Evolutionary conservation across 805 yeast genomes (phyloP).

Genomic region (Ogataea paradorogensis): DNA sequence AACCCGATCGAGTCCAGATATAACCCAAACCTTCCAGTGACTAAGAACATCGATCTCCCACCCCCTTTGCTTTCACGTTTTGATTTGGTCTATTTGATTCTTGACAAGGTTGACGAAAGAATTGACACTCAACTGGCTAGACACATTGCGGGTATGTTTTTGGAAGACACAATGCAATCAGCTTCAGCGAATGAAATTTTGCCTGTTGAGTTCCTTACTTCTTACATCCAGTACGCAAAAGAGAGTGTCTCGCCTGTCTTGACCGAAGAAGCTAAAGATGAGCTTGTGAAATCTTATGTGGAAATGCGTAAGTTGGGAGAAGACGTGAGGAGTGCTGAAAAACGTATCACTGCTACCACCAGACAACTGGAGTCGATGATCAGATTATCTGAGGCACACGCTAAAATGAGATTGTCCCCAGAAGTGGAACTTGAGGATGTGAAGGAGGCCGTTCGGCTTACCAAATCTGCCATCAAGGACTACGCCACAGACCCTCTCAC

Average conservation of each 20-base stretch:
- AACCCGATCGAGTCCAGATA: conserved; percentile 96
- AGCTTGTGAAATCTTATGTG: conserved; percentile 83
- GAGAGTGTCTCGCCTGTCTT: conserved; percentile 78
- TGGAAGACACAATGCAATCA: conserved; percentile 79
- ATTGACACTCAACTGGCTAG: conserved; percentile 83
- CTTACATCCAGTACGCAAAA: conserved; percentile 92
- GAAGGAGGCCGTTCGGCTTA: conserved; percentile 87
- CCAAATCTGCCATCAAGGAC: conserved; percentile 91
- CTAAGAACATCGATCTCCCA: conserved; percentile 92
- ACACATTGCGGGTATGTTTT: conserved; percentile 87
- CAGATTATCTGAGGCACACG: conserved; percentile 93
- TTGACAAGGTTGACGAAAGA: conserved; percentile 88
- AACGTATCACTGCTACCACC: conserved; percentile 95
- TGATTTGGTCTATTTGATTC: conserved; percentile 86
- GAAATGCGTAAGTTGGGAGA: conserved; percentile 94
- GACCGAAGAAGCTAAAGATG: conserved; percentile 76
- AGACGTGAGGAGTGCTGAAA: conserved; percentile 79
- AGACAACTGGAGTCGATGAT: conserved; percentile 96
- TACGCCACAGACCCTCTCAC: conserved; percentile 98
- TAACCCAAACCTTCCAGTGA: conserved; percentile 92
- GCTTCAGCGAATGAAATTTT: conserved; percentile 67
- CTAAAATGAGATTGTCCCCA: conserved; percentile 83
- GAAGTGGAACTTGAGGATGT: conserved; percentile 79
- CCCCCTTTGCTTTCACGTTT: conserved; percentile 94
- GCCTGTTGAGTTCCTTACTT: conserved; percentile 83